Conservation (phyloP, 1,284 basidiomycete genomes). For the Ceratobasidium sp. region DNA sequence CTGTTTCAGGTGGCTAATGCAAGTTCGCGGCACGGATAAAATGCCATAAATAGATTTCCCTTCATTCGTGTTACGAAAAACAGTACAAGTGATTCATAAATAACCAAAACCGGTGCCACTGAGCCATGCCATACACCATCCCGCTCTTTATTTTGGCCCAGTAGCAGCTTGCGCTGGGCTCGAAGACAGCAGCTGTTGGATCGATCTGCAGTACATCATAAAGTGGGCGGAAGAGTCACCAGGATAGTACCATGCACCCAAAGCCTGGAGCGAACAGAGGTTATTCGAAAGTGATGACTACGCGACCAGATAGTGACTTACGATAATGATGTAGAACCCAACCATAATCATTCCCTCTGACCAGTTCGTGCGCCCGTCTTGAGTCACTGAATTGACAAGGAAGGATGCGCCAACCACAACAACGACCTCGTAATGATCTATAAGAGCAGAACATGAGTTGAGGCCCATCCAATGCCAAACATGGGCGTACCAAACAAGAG, state of each 20-base stretch:
- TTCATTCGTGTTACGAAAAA: not conserved
- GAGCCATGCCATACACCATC: not conserved
- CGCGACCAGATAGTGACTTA: not conserved
- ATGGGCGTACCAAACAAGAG: constrained; percentile 36
- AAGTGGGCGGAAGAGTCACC: constrained; percentile 14
- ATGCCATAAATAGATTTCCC: not conserved
- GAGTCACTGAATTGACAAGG: constrained; percentile 41
- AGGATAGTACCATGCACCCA: constrained; percentile 40
- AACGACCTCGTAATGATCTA: constrained; percentile 47
- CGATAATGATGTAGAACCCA: constrained; percentile 37
- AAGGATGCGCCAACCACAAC: constrained; percentile 38
- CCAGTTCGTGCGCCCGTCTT: constrained; percentile 40
- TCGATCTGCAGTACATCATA: constrained; percentile 28
- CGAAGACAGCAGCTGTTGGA: constrained; percentile 4
- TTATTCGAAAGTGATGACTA: constrained; percentile 47
- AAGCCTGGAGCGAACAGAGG: constrained; percentile 47
- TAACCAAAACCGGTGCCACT: not conserved
- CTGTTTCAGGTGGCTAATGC: not conserved
- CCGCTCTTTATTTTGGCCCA: not conserved
- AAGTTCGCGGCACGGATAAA: too few relatives aligned
- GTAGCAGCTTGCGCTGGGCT: not conserved
- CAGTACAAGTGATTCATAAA: not conserved
- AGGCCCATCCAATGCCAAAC: constrained; percentile 4
- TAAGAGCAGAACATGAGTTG: not conserved
- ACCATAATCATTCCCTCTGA: constrained; percentile 41